Conservation (phyloP, 768 basidiomycete species). For the Suillus paluster region DNA sequence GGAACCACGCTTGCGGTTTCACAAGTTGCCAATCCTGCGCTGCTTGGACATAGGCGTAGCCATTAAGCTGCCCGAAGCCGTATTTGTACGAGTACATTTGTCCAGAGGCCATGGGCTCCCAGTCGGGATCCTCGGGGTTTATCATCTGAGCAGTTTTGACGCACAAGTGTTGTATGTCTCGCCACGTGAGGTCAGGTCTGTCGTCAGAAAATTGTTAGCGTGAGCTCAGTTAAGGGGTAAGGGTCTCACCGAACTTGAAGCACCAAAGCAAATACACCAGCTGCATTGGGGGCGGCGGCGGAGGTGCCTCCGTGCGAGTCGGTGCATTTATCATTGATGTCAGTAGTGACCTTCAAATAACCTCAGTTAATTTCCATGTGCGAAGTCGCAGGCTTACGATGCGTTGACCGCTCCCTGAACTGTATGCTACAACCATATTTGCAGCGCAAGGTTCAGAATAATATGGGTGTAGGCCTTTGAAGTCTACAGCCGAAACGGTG, state of each 20-base stretch:
- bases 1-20: constrained; percentile 93
- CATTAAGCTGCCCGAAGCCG: constrained; percentile 90
- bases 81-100: constrained; percentile 85
- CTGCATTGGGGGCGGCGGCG: constrained; percentile 96
- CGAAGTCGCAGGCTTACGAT: constrained; percentile 63
- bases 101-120: constrained; percentile 74
- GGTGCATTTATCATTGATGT: constrained; percentile 82
- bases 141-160: constrained; percentile 76
- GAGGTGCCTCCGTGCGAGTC: constrained; percentile 92
- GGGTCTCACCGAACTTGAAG: constrained; percentile 75
- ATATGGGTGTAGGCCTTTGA: constrained; percentile 91
- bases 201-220: constrained; percentile 6
- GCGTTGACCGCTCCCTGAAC: constrained; percentile 90
- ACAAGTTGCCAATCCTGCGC: constrained; percentile 85
- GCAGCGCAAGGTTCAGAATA: constrained; percentile 99
- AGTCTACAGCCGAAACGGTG: constrained; percentile 94
- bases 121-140: constrained; percentile 91
- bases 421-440: constrained; percentile 95
- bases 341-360: constrained; percentile 81
- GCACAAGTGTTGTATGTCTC: constrained; percentile 91
- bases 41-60: constrained; percentile 76
- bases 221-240: constrained; percentile 19
- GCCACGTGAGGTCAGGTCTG: constrained; percentile 95
- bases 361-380: constrained; percentile 14
- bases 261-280: constrained; percentile 90